A percentile compares a stretch with the other conserved stretches of the same genome.
These are phyloP conservation scores for Didymella glomerata DNA, from an alignment of 2,329 filamentous ascomycete genomes.

Conservation along the genomic window DNA sequence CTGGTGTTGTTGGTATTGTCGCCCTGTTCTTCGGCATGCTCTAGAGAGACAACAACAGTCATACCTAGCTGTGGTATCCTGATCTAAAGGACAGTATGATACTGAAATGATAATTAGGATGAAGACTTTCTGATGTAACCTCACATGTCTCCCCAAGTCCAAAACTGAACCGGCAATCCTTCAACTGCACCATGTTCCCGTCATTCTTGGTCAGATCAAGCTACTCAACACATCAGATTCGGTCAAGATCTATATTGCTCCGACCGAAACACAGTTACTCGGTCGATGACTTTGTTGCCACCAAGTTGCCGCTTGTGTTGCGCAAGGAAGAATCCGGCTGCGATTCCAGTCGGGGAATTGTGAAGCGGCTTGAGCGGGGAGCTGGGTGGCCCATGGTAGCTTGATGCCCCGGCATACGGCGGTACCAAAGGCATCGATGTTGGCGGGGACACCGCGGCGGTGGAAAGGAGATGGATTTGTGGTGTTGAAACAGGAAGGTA, in stretches of 20 bases:
- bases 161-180: too few species aligned
- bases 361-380: conserved; percentile 2
- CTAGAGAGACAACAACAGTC: neutral
- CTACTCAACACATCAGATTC: conserved; percentile 8
- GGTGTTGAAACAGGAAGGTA: neutral
- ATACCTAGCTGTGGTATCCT: neutral
- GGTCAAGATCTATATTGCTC: conserved; percentile 7
- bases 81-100: neutral
- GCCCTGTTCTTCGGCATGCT: conserved; percentile 16
- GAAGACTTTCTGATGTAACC: neutral
- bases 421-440: neutral
- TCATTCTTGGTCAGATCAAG: neutral
- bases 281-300: conserved; percentile 10
- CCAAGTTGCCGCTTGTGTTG: conserved; percentile 25
- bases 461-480: neutral
- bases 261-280: conserved; percentile 20
- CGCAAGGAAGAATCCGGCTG: conserved; percentile 20
- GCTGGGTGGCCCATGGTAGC: conserved; percentile 11
- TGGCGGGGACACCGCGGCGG: neutral
- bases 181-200: too few species aligned
- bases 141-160: neutral
- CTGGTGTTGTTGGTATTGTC: conserved; percentile 15
- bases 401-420: conserved; percentile 14
- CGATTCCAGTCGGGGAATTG: conserved; percentile 15
- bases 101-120: neutral